phyloP scores from a whole-genome alignment of 768 basidiomycete species.

The Paxillus involutus region DNA sequence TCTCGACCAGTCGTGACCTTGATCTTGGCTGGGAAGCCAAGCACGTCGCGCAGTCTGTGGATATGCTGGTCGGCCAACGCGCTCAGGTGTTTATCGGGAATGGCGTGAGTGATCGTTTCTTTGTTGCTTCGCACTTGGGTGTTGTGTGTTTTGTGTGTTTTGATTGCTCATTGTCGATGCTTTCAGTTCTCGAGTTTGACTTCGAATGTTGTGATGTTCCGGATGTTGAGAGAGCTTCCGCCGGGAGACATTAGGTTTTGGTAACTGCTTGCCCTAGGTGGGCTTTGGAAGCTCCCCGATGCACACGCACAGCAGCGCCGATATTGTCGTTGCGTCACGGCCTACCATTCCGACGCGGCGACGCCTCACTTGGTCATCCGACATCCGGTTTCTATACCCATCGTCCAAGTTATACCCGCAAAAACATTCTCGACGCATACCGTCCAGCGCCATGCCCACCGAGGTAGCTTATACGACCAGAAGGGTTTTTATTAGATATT shows the following conservation, averaged over 20 bases:
- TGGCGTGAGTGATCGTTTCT: constrained; percentile 46
- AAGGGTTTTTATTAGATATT: background rate
- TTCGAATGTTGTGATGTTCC: constrained; percentile 46
- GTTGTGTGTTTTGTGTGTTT: background rate
- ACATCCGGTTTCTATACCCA: background rate
- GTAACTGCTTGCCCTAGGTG: constrained; percentile 16
- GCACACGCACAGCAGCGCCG: background rate
- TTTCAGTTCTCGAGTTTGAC: constrained; percentile 48
- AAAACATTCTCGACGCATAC: background rate
- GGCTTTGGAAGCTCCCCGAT: no score
- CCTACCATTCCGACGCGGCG: no score
- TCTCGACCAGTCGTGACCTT: constrained; percentile 57
- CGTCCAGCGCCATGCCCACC: background rate
- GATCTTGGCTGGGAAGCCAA: constrained; percentile 52
- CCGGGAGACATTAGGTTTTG: constrained; percentile 42
- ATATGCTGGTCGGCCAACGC: constrained; percentile 66
- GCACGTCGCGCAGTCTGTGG: constrained; percentile 57
- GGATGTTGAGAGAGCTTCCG: constrained; percentile 35
- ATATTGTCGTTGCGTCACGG: background rate
- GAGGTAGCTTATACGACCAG: background rate
- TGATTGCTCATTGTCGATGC: background rate
- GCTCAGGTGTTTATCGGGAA: constrained; percentile 71
- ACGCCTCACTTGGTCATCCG: background rate
- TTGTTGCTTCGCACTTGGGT: background rate
- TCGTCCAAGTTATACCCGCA: background rate